Base-by-base conservation (phyloP, 345 rosid genomes). In the Acer negundo region DNA sequence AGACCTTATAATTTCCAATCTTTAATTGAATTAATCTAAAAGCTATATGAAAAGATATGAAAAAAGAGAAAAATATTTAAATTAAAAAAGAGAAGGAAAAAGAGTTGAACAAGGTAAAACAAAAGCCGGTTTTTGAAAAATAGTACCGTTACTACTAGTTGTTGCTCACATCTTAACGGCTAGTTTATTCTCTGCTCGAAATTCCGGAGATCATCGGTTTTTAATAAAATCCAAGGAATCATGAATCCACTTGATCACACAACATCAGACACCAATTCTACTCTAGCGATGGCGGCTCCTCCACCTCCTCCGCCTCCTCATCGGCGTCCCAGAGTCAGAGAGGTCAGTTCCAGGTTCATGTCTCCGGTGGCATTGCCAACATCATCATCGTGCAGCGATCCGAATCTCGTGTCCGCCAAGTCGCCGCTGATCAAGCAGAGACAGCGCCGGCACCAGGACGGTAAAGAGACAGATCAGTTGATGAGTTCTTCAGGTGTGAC, bases 301-400 rank as follows among this genome's bases (percentile, higher is more conserved):
- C 61, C 86, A 7, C 77, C 79, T 69, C 90, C 89, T 3, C 92
- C 89, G 0, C 85, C 89, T 4, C 79, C 90, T 0, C 88, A 87
- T 1, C 78, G 98, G 55, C 80, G 98, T 38, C 97, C 91, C 0
- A 86, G 97, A 70, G 97, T 94, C 1, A 89, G 98, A 80, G 97
- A 92, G 79, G 95, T 92, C 3, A 89, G 94, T 35, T 94, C 97
- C 8, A 75, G 97, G 76, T 94, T 92, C 77, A 92, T 94, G 98
- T 87, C 98, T 77, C 94, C 98, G 0, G 76, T 77, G 13, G 67
- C 84, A 16, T 73, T 87, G 4, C 77, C 89, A 2, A 35, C 78
- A 0, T 65, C 82, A 8, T 80, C 93, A 11, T 75, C 82, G 24
- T 83, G 85, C 56, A 86, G 83, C 59, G 88, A 88, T 80, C 85